These are phyloP conservation scores for Phytophthora aleatoria DNA, from an alignment of 352 stramenopile genomes.

Conservation along the genomic window DNA sequence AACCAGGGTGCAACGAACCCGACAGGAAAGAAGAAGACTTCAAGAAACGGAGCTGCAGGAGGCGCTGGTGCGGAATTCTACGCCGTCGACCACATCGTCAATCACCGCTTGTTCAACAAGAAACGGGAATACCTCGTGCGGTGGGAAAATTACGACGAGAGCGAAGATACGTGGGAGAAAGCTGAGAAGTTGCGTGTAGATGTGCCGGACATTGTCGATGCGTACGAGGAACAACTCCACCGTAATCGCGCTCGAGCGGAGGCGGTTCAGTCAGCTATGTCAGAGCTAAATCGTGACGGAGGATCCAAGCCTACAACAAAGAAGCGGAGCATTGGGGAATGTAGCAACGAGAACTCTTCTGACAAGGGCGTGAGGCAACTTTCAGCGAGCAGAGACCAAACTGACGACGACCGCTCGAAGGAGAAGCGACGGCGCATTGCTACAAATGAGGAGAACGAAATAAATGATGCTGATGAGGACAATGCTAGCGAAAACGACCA, in stretches of 20 bases:
- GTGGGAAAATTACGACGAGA: conserved; percentile 71
- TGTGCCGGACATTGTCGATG: conserved; percentile 55
- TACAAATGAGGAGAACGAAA: conserved; percentile 23
- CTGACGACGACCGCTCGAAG: conserved; percentile 12
- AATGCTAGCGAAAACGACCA: conserved; percentile 30
- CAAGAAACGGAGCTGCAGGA: conserved; percentile 13
- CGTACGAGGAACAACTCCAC: conserved; percentile 50
- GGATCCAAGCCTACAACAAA: conserved; percentile 7
- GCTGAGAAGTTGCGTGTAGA: conserved; percentile 52
- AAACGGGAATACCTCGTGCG: conserved; percentile 67
- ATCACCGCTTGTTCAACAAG: conserved; percentile 41
- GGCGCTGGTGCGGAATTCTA: conserved; percentile 32
- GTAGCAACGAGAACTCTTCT: not conserved
- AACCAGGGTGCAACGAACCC: not conserved
- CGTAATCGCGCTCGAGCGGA: conserved; percentile 7
- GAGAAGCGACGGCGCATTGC: conserved; percentile 18
- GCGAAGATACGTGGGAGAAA: conserved; percentile 72
- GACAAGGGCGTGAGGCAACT: conserved; percentile 4
- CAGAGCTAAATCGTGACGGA: conserved; percentile 9
- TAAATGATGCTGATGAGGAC: conserved; percentile 5
- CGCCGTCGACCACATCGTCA: conserved; percentile 68
- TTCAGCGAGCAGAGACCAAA: not conserved
- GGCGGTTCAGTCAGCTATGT: conserved; percentile 16
- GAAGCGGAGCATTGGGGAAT: conserved; percentile 2
- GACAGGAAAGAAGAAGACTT: conserved; percentile 14